phyloP scores from a whole-genome alignment of 768 basidiomycete genomes.

The Agaricus blazei region DNA sequence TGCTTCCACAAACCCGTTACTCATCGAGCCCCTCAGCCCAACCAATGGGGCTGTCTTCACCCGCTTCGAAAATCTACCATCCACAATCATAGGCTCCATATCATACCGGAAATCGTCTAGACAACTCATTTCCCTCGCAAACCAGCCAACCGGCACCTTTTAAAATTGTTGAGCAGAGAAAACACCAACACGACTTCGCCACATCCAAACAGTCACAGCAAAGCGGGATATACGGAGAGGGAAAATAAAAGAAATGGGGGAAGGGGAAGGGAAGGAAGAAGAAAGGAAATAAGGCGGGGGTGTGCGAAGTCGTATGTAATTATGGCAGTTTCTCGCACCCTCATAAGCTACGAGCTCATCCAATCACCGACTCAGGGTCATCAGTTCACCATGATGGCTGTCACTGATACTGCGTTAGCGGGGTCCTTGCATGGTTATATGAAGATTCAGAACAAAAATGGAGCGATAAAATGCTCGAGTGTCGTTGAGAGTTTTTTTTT shows the following conservation, averaged over 20 bases:
- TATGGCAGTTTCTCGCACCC: constrained; percentile 7
- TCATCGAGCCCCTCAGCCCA: not conserved
- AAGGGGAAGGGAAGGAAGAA: not conserved
- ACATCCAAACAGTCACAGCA: constrained; percentile 4
- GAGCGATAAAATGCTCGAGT: not conserved
- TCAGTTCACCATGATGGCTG: not conserved
- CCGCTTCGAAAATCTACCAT: not conserved
- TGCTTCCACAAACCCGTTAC: not conserved
- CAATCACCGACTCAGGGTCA: constrained; percentile 4
- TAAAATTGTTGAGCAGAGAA: constrained; percentile 1
- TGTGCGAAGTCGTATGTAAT: constrained; percentile 11
- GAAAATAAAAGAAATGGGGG: not conserved
- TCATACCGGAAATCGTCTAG: not conserved
- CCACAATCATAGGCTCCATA: not conserved
- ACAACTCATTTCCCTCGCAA: constrained; percentile 4
- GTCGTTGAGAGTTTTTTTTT: too few relatives aligned
- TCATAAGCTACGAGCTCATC: not conserved
- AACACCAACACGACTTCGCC: constrained; percentile 2
- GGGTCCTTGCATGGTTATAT: not conserved
- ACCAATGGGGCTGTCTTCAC: not conserved
- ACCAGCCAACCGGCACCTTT: constrained; percentile 3
- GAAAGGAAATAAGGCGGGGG: constrained; percentile 5
- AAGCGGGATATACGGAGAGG: not conserved
- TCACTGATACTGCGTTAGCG: too few relatives aligned
- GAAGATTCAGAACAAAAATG: not conserved